These are phyloP conservation scores for Neopestalotiopsis rosae DNA, from an alignment of 2,329 filamentous ascomycete genomes.

Conservation along the genomic window DNA sequence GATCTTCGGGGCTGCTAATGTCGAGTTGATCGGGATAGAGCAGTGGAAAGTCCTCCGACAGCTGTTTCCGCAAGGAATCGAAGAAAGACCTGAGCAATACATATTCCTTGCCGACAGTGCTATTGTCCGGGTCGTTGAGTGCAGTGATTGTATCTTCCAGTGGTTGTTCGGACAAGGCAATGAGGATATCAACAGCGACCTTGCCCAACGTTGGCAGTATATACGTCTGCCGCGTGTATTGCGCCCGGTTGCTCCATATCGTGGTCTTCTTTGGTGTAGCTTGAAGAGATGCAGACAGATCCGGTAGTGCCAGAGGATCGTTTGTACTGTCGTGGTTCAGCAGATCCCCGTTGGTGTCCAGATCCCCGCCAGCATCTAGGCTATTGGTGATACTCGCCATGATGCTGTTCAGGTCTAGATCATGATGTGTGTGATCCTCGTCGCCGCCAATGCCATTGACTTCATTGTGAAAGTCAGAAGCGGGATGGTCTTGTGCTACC, in stretches of 20 bases:
- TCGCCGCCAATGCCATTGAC: constrained; percentile 3
- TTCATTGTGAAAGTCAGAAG: constrained; percentile 10
- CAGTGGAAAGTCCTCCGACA: constrained; percentile 31
- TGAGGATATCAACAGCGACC: constrained; percentile 38
- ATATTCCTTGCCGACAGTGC: constrained; percentile 38
- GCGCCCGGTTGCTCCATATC: constrained; percentile 37
- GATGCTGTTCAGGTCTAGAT: constrained; percentile 18
- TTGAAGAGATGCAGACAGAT: constrained; percentile 7
- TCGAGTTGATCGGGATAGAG: constrained; percentile 32
- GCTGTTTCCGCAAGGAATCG: constrained; percentile 32
- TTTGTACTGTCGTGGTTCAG: constrained; percentile 22
- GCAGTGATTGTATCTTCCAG: constrained; percentile 40
- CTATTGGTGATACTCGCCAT: constrained; percentile 10
- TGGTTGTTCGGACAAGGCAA: constrained; percentile 38
- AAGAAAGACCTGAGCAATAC: constrained; percentile 32
- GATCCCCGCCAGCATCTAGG: constrained; percentile 21
- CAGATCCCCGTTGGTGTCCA: neutral
- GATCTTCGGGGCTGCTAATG: constrained; percentile 30
- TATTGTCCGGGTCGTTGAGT: constrained; percentile 30
- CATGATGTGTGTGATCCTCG: constrained; percentile 11
- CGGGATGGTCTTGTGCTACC: constrained; percentile 7
- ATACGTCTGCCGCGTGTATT: constrained; percentile 39
- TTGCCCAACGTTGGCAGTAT: constrained; percentile 37
- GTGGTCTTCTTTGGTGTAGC: constrained; percentile 25
- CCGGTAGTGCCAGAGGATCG: constrained; percentile 5